Evolutionary conservation across 768 basidiomycete genomes (phyloP).

Genomic region (Polyporus arcularius): DNA sequence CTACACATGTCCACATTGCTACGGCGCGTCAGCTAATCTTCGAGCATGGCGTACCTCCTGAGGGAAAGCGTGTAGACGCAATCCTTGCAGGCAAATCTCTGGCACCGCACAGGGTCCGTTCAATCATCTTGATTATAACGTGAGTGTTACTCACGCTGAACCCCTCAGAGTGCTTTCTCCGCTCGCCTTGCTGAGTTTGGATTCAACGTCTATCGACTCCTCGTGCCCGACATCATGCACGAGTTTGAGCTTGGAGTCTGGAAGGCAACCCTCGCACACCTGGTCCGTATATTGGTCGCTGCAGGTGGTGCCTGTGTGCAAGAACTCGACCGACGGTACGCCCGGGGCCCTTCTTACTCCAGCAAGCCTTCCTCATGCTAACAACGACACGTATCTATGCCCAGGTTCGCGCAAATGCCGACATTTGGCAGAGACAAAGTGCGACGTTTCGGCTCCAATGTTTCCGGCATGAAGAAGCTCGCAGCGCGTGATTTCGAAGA

Average conservation of each 20-base stretch:
- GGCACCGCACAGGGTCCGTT: no score
- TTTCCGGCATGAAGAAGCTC: slow-evolving; percentile 29
- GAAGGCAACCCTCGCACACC: slow-evolving; percentile 31
- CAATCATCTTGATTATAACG: no score
- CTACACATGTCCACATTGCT: background rate
- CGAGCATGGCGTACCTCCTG: background rate
- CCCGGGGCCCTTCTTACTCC: background rate
- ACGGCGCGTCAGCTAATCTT: background rate
- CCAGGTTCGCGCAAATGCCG: slow-evolving; percentile 21
- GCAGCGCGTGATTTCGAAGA: slow-evolving; percentile 33
- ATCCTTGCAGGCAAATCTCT: no score
- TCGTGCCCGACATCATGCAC: slow-evolving; percentile 35
- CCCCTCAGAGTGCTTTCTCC: slow-evolving; percentile 36
- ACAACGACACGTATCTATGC: no score
- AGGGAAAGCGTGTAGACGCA: background rate
- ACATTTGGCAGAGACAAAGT: slow-evolving; percentile 28
- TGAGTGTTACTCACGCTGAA: no score
- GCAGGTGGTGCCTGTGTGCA: background rate
- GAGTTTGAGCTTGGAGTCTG: slow-evolving; percentile 37
- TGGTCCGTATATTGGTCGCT: slow-evolving; percentile 24
- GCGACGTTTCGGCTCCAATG: slow-evolving; percentile 23
- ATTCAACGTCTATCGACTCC: slow-evolving; percentile 29
- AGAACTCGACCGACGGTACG: slow-evolving; percentile 12
- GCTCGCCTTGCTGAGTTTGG: slow-evolving; percentile 19
- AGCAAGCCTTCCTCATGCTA: background rate